Evolutionary conservation across 257 asterid species (phyloP).

Genomic region (Paulownia fortunei): DNA sequence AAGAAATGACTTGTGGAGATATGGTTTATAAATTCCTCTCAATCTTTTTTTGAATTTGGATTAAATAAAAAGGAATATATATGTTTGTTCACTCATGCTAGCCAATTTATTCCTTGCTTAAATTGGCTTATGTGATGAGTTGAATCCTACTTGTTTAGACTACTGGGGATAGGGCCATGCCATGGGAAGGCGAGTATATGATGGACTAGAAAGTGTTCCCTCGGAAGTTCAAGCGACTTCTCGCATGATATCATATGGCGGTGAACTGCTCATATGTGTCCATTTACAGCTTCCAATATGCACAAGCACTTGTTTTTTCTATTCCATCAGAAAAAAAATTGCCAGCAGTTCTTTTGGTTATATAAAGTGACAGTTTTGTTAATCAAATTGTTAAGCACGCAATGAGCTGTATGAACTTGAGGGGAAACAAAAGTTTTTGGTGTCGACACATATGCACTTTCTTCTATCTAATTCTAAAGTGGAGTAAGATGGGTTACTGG

Average conservation of each 20-base stretch:
- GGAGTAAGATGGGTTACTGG: background rate
- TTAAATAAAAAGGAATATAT: background rate
- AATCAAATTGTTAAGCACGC: background rate
- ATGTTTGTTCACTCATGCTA: background rate
- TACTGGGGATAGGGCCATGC: background rate
- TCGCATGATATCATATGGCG: background rate
- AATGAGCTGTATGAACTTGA: background rate
- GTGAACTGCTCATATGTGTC: background rate
- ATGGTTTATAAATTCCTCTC: background rate
- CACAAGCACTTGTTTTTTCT: too few species aligned
- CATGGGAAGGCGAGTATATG: background rate
- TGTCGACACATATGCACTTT: background rate
- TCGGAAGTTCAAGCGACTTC: too few species aligned
- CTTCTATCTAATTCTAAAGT: background rate
- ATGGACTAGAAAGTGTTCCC: background rate
- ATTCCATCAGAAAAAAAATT: background rate
- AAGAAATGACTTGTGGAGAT: background rate
- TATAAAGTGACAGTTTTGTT: background rate
- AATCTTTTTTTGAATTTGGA: background rate
- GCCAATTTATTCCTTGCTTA: background rate
- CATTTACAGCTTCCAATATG: too few species aligned
- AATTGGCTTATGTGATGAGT: too few species aligned
- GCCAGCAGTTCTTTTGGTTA: background rate
- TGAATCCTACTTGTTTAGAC: too few species aligned
- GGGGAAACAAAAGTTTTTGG: background rate